Base-by-base conservation (phyloP, 31 red algal genomes). In the Endocladia muricata region DNA sequence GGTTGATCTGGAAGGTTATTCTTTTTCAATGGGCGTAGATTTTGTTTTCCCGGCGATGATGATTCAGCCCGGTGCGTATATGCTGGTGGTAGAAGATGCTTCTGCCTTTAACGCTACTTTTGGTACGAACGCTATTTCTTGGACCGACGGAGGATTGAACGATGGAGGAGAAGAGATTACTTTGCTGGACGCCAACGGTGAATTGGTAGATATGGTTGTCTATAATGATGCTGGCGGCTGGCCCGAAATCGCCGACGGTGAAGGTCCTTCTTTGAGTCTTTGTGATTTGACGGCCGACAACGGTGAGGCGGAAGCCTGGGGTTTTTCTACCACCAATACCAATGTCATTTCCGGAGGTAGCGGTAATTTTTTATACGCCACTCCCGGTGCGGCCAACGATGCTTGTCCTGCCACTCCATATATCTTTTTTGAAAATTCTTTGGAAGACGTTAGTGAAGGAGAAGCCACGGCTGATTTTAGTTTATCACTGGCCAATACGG, bases 201-300 rank as follows among this genome's bases (percentile, higher is more conserved):
- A n/a, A 6, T n/a, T n/a, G n/a, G 66, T 70, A 28, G 38, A 70
- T 42, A 11, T 28, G 11, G 66, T 70, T 8, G 17, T 9, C 28
- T 70, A 48, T 70, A 25, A 70, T 28, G 38, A 47, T 47, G 17
- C 9, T 39, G 28, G 17, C n/a, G 13, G 13, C 47, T 70, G 66
- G 66, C 66, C 66, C n/a, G 8, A 41, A 48, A 42, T 15, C 47
- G 66, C 66, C 40, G 66, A 70, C 47, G 66, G 66, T 23, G 35
- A 48, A 48, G 66, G 66, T 21, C 8, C 30, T 6, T 70, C 66
- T 25, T 21, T 70, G 8, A 28, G 11, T 26, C 66, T 70, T 23
- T 70, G 66, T 70, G 37, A 47, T 47, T 7, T 25, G 7, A 26
- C 8, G 7, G 8, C 66, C 8, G 66, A 70, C 47, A 70, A 70